Conservation (phyloP, 495 filamentous ascomycete genomes). For the Penicillium coprophilum region DNA sequence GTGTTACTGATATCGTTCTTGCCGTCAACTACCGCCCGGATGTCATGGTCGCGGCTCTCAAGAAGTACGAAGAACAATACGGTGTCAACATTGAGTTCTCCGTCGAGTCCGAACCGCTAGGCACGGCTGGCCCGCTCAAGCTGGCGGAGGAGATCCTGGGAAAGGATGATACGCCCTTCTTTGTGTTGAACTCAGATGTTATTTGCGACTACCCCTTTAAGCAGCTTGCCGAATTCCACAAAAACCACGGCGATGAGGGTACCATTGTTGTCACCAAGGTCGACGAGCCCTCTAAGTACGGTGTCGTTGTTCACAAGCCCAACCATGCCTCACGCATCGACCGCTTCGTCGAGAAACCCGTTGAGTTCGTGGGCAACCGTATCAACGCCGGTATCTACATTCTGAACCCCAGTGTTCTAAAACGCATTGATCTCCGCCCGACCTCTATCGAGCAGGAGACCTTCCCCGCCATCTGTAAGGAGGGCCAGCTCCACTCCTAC, state of each 20-base stretch:
- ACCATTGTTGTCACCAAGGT: conserved; percentile 99
- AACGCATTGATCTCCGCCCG: conserved; percentile 91
- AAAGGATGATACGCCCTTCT: conserved; percentile 93
- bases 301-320: conserved; percentile 97
- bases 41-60: conserved; percentile 78
- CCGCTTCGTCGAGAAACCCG: conserved; percentile 99
- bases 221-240: conserved; percentile 85
- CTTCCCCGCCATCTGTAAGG: conserved; percentile 90
- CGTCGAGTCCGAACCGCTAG: conserved; percentile 91
- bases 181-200: conserved; percentile 98
- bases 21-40: conserved; percentile 99
- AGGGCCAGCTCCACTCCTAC: conserved; percentile 93
- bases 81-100: conserved; percentile 95
- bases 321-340: conserved; percentile 90
- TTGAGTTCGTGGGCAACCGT: conserved; percentile 98
- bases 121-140: conserved; percentile 94
- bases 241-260: conserved; percentile 87
- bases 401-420: conserved; percentile 86
- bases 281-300: conserved; percentile 98
- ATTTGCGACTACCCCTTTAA: conserved; percentile 98
- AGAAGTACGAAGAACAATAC: conserved; percentile 89
- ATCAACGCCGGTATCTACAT: conserved; percentile 99
- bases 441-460: conserved; percentile 99
- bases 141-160: conserved; percentile 90
- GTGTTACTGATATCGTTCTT: conserved; percentile 96